These are phyloP conservation scores for Metschnikowia vanudenii DNA, from an alignment of 805 yeast species.

Conservation along the genomic window DNA sequence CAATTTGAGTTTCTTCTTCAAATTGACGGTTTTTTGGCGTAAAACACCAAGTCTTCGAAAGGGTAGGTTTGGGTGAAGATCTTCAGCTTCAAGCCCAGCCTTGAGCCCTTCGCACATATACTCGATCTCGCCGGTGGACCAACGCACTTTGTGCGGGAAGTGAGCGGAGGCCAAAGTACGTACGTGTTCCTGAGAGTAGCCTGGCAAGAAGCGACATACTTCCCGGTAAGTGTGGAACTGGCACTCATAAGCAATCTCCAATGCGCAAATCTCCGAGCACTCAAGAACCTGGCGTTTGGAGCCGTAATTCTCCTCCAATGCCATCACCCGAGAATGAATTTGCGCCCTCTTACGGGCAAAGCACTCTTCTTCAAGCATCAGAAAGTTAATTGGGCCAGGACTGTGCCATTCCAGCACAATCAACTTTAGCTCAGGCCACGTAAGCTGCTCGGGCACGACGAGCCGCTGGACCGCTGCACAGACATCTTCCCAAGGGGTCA, in stretches of 20 bases:
- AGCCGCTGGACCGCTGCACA: constrained; percentile 1
- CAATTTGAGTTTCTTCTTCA: constrained; percentile 7
- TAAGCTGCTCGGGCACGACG: constrained; percentile 7
- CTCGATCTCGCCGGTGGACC: constrained; percentile 13
- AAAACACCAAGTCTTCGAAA: constrained; percentile 15
- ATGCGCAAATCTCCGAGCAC: constrained; percentile 14
- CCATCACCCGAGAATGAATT: constrained; percentile 12
- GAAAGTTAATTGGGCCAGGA: constrained; percentile 12
- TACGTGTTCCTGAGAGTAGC: constrained; percentile 8
- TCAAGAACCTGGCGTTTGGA: constrained; percentile 9
- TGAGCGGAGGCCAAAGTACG: constrained; percentile 10
- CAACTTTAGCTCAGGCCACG: constrained; percentile 17
- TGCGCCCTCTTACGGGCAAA: constrained; percentile 11
- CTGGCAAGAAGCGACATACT: constrained; percentile 11
- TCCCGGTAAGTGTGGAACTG: constrained; percentile 9
- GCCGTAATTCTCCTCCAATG: constrained; percentile 17
- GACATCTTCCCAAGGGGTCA: constrained; percentile 10
- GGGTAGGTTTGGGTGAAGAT: constrained; percentile 7
- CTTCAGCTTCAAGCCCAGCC: constrained; percentile 7
- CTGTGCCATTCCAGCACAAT: constrained; percentile 20
- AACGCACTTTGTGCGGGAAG: constrained; percentile 16
- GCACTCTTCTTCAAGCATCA: constrained; percentile 16
- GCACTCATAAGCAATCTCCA: constrained; percentile 14
- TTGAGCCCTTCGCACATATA: constrained; percentile 10
- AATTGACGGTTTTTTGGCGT: constrained; percentile 6